A percentile compares a stretch with the other conserved stretches of the same genome.
Evolutionary conservation across 352 stramenopile genomes (phyloP).

Genomic region (Phytophthora citricola): DNA sequence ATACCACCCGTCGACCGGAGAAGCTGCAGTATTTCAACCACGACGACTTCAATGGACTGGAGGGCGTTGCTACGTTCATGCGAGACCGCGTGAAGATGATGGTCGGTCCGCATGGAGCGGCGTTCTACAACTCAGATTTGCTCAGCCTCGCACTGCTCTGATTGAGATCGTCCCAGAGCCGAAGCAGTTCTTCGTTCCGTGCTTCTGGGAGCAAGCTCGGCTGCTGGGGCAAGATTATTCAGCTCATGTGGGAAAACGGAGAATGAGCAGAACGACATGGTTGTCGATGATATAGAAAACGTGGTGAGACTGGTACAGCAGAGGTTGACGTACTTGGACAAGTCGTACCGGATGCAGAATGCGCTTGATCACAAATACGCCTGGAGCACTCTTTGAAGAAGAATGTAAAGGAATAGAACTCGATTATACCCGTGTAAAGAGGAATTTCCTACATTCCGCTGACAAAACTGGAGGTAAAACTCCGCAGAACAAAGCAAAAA

Average conservation of each 20-base stretch:
- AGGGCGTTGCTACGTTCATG: slow-evolving; percentile 34
- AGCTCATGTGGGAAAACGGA: slow-evolving; percentile 20
- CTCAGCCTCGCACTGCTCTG: slow-evolving; percentile 27
- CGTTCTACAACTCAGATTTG: slow-evolving; percentile 41
- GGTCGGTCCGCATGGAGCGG: slow-evolving; percentile 35
- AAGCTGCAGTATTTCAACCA: slow-evolving; percentile 36
- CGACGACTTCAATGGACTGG: slow-evolving; percentile 30
- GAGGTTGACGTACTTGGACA: slow-evolving; percentile 29
- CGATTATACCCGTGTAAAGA: no score
- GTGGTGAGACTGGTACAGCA: slow-evolving; percentile 21
- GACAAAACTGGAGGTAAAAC: no score
- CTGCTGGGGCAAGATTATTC: slow-evolving; percentile 40
- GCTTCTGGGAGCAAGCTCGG: slow-evolving; percentile 39
- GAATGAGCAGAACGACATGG: slow-evolving; percentile 25
- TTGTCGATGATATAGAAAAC: slow-evolving; percentile 27
- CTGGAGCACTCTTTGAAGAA: slow-evolving; percentile 3
- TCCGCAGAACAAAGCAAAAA: no score
- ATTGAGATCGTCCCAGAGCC: slow-evolving; percentile 37
- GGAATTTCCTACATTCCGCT: no score
- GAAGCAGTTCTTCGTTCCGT: slow-evolving; percentile 30
- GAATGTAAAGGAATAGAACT: no score
- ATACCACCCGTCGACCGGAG: slow-evolving; percentile 10
- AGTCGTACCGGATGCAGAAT: slow-evolving; percentile 26
- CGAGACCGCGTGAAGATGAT: slow-evolving; percentile 38
- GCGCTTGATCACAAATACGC: slow-evolving; percentile 28